phyloP scores from a whole-genome alignment of 345 rosid species.

The Aquilaria sinensis region DNA sequence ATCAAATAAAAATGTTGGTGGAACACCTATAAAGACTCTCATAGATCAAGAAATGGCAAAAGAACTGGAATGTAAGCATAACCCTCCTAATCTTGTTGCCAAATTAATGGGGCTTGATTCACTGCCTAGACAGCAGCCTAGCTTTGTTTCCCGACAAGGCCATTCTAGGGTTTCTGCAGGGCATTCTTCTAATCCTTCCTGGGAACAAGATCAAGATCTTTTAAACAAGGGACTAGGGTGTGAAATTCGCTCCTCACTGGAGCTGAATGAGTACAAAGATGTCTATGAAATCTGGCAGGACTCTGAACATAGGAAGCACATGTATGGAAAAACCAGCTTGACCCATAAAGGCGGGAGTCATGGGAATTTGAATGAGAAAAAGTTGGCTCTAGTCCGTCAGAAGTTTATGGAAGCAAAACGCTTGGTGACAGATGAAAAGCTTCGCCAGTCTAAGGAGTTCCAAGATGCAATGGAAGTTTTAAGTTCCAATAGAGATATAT shows the following conservation, averaged over 20 bases:
- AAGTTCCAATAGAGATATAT: slow-evolving; percentile 66
- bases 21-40: slow-evolving; percentile 78
- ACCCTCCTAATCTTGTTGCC: slow-evolving; percentile 75
- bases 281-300: slow-evolving; percentile 60
- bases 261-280: slow-evolving; percentile 46
- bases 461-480: slow-evolving; percentile 78
- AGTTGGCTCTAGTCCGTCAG: slow-evolving; percentile 74
- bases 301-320: slow-evolving; percentile 26
- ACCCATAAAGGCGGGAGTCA: slow-evolving; percentile 36
- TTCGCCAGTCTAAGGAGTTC: slow-evolving; percentile 72
- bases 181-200: slow-evolving; percentile 49
- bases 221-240: slow-evolving; percentile 37
- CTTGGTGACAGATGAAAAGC: slow-evolving; percentile 66
- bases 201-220: slow-evolving; percentile 45
- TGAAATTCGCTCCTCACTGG: slow-evolving; percentile 27
- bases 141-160: slow-evolving; percentile 42
- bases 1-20: slow-evolving; percentile 46
- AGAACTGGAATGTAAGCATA: slow-evolving; percentile 52
- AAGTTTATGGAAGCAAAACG: slow-evolving; percentile 85
- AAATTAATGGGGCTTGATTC: slow-evolving; percentile 97
- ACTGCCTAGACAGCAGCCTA: slow-evolving; percentile 50
- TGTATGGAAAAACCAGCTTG: slow-evolving; percentile 34
- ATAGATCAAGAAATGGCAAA: slow-evolving; percentile 81
- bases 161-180: slow-evolving; percentile 44
- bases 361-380: slow-evolving; percentile 32